Conservation (phyloP, 495 filamentous ascomycete species). For the Tuber microsphaerosporum region DNA sequence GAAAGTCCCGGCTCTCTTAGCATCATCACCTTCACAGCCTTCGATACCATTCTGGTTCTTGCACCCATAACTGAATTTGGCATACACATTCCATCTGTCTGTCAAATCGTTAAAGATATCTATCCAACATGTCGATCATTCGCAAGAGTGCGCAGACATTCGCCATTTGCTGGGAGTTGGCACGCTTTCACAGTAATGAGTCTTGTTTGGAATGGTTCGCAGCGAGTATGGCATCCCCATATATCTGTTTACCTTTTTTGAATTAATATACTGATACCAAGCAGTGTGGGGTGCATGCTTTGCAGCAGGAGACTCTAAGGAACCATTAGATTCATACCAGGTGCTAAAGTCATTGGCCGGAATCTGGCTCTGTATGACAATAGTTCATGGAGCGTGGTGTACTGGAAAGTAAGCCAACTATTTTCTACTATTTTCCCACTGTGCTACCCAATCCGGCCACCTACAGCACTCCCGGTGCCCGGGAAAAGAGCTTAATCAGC, state of each 20-base stretch:
- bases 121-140: background rate
- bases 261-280: background rate
- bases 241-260: no score
- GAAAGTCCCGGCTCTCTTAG: background rate
- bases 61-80: background rate
- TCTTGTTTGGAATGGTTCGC: constrained; percentile 19
- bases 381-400: constrained; percentile 7
- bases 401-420: background rate
- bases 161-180: constrained; percentile 15
- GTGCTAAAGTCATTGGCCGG: background rate
- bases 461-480: background rate
- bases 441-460: background rate
- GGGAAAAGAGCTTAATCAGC: background rate
- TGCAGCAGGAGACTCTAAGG: background rate
- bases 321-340: background rate
- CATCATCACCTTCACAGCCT: background rate
- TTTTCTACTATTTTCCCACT: background rate
- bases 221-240: background rate
- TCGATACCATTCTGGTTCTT: background rate
- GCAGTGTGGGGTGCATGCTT: constrained; percentile 8
- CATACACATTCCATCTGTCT: background rate
- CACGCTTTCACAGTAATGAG: constrained; percentile 20
- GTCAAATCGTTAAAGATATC: background rate
- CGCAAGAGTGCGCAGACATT: background rate
- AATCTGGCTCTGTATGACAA: constrained; percentile 6